A percentile compares a stretch with the other conserved stretches of the same genome.
Evolutionary conservation across 192 early-diverging fungal species (phyloP).

Genomic region (Linnemannia zychae): DNA sequence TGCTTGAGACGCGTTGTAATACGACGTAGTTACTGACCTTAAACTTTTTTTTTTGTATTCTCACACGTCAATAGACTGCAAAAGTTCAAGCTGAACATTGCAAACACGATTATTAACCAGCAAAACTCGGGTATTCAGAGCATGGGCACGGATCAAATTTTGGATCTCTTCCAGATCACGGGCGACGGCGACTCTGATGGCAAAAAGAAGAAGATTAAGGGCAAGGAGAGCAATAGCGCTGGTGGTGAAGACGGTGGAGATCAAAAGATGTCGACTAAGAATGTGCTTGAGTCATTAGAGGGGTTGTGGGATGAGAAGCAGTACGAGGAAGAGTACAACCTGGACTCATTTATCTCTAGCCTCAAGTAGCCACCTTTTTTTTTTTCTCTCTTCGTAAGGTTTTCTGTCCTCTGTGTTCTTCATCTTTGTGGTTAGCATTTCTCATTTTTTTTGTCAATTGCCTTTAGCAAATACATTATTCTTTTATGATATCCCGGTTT

Average conservation of each 20-base stretch:
- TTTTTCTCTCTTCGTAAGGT: too few species aligned
- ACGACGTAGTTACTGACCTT: background rate
- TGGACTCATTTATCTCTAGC: constrained; percentile 79
- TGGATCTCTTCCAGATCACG: constrained; percentile 92
- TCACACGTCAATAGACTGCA: constrained; percentile 73
- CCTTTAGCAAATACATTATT: background rate
- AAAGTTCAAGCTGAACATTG: constrained; percentile 98
- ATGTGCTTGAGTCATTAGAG: constrained; percentile 82
- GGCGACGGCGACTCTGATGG: constrained; percentile 58
- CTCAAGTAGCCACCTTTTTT: constrained; percentile 27
- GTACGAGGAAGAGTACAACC: constrained; percentile 88
- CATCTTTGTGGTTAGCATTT: background rate
- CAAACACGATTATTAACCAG: constrained; percentile 94
- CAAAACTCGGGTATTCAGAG: constrained; percentile 94
- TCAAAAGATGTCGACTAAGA: constrained; percentile 72
- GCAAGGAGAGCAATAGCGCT: constrained; percentile 6
- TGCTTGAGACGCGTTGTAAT: too few species aligned
- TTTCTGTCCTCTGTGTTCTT: background rate
- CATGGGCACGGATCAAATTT: constrained; percentile 97
- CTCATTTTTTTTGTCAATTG: background rate
- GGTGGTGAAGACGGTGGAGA: constrained; percentile 54
- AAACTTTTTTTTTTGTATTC: background rate
- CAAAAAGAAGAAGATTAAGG: constrained; percentile 48
- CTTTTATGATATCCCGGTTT: too few species aligned
- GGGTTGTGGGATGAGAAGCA: constrained; percentile 93